A percentile compares a stretch with the other conserved stretches of the same genome.
Conservation (phyloP, 2,329 filamentous ascomycete genomes). For the Colletotrichum liriopes region DNA sequence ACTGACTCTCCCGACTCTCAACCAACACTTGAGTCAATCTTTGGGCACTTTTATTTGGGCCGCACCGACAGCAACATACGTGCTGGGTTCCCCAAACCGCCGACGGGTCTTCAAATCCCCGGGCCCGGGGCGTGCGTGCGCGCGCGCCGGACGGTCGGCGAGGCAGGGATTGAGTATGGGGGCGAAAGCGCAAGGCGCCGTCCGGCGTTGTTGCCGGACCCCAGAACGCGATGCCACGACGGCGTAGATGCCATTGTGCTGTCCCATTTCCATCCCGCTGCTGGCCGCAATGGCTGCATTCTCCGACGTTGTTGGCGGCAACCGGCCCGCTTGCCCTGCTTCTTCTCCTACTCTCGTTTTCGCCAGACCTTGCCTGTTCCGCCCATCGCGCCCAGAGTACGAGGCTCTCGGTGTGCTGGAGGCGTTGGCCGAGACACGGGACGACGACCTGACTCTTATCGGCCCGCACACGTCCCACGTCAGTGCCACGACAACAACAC, state of each 20-base stretch:
- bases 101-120: not conserved
- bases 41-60: not conserved
- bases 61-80: conserved; percentile 5
- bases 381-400: not conserved
- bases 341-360: not conserved
- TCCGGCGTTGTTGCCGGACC: conserved; percentile 1
- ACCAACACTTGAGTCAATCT: not conserved
- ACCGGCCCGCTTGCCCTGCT: not conserved
- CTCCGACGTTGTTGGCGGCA: too few relatives aligned
- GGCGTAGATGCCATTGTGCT: conserved; percentile 1
- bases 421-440: not conserved
- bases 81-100: not conserved
- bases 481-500: not conserved
- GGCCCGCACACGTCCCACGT: conserved; percentile 8
- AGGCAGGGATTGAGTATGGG: not conserved
- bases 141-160: not conserved
- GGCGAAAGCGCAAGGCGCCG: not conserved
- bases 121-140: not conserved
- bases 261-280: conserved; percentile 19
- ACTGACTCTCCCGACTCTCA: conserved; percentile 28
- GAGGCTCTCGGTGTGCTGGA: not conserved
- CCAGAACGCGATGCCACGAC: not conserved
- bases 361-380: not conserved
- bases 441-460: conserved; percentile 6
- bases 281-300: not conserved